Conservation (phyloP, 768 basidiomycete species). For the Leccinum pellstonianum region DNA sequence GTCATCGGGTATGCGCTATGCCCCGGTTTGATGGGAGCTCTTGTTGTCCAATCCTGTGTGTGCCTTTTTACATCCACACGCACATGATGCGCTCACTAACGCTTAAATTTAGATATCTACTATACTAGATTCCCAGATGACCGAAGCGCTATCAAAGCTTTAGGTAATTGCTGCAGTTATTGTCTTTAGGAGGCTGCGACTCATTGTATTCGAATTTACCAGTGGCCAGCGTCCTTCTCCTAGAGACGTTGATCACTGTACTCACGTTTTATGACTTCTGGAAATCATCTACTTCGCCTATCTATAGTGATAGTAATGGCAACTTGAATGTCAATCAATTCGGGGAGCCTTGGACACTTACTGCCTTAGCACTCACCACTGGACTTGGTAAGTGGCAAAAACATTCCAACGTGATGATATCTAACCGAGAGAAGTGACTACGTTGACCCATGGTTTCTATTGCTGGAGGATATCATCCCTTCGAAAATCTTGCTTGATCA, state of each 20-base stretch:
- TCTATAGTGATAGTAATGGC: neutral
- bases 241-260: slow-evolving; percentile 18
- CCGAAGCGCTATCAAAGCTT: neutral
- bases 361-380: slow-evolving; percentile 1
- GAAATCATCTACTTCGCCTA: neutral
- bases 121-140: neutral
- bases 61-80: neutral
- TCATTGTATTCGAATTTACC: slow-evolving; percentile 9
- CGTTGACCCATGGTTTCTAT: slow-evolving; percentile 17
- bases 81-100: neutral
- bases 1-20: neutral
- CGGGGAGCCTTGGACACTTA: neutral
- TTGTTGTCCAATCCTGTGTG: neutral
- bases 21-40: neutral
- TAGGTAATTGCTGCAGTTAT: neutral
- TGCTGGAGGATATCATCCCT: slow-evolving; percentile 24
- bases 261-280: slow-evolving; percentile 17
- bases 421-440: neutral
- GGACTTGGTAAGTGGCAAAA: slow-evolving; percentile 22
- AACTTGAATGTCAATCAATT: neutral
- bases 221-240: slow-evolving; percentile 14
- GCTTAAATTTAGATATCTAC: neutral
- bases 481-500: neutral
- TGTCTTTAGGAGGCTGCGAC: neutral
- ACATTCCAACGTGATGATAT: neutral